Evolutionary conservation across 2,329 filamentous ascomycete species (phyloP).

Genomic region (Aspergillus neoniger): DNA sequence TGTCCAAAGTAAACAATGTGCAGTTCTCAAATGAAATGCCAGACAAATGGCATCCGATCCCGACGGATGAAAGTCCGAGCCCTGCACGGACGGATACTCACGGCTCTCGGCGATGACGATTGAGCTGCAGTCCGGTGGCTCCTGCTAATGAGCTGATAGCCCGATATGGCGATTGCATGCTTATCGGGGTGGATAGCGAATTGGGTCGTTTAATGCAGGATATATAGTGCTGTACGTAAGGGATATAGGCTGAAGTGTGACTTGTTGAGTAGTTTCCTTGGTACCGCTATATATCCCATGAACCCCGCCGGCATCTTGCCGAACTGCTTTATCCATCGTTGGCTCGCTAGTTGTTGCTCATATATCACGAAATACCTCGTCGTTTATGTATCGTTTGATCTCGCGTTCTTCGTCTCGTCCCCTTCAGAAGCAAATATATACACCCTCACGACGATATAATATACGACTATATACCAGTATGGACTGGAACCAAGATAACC

Average conservation of each 20-base stretch:
- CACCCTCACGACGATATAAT: background rate
- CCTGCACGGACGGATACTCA: slow-evolving; percentile 2
- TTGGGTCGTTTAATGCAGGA: background rate
- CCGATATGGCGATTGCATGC: background rate
- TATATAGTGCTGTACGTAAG: background rate
- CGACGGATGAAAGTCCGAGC: background rate
- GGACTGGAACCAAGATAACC: slow-evolving; percentile 24
- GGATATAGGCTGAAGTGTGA: background rate
- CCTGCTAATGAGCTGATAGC: slow-evolving; percentile 4
- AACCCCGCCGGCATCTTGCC: background rate
- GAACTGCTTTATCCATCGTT: background rate
- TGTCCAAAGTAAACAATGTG: background rate
- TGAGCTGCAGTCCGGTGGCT: background rate
- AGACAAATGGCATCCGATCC: background rate
- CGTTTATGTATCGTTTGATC: slow-evolving; percentile 1
- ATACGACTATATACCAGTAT: background rate
- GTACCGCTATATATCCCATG: background rate
- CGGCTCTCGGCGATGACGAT: slow-evolving; percentile 2
- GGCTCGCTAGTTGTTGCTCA: background rate
- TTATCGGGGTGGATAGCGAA: background rate
- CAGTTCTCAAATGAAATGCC: background rate
- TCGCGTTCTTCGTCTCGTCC: background rate
- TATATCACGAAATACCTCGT: background rate
- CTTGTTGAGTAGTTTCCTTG: background rate
- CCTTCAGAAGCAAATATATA: background rate